Base-by-base conservation (phyloP, 1,284 basidiomycete genomes). In the Ustilago crameri region DNA sequence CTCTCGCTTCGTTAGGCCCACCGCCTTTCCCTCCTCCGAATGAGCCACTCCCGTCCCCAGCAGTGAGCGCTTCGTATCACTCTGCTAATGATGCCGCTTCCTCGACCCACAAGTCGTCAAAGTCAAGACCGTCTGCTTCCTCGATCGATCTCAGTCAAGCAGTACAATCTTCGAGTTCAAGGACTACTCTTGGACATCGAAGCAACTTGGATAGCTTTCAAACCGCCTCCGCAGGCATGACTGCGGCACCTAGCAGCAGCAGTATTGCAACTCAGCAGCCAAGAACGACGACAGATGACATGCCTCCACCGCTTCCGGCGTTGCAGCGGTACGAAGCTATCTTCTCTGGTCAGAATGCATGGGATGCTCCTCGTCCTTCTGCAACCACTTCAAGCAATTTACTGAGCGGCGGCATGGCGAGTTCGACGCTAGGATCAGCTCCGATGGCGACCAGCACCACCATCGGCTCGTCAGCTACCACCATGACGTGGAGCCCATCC, bases 1-100 rank as follows among this genome's bases (percentile, higher is more conserved):
- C 63, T 3, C 50, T 52, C 17, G 66, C 66, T 1, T 69, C 69
- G 0, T 20, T 63, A 2, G 63, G 69, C 9, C 69, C 69, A 14
- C 69, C 69, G 14, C 69, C 59, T 9, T 67, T 67, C 37, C 69
- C 69, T n/a, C 69, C 69, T 41, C 69, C 69, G 20, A 72, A 46
- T n/a, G 56, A 62, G 40, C 69, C 69, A 14, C 50, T 72, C 9
- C 69, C 69, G 20, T 63, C 59, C 4, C 63, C 69, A 26, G 52
- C 63, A 8, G 43, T 59, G 26, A 72, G 69, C 43, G 54, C 55
- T 2, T 59, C 59, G 3, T 58, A 58, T 48, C 51, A 55, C 27
- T 58, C 59, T 9, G 44, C 51, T 5, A 54, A 50, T 42, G 51
- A 67, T 53, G 57, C 52, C 9, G 46, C 51, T 18, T 48, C 53